A percentile compares a stretch with the other conserved stretches of the same genome.
Conservation (phyloP, 2,329 filamentous ascomycete genomes). For the Epichloe sp. region DNA sequence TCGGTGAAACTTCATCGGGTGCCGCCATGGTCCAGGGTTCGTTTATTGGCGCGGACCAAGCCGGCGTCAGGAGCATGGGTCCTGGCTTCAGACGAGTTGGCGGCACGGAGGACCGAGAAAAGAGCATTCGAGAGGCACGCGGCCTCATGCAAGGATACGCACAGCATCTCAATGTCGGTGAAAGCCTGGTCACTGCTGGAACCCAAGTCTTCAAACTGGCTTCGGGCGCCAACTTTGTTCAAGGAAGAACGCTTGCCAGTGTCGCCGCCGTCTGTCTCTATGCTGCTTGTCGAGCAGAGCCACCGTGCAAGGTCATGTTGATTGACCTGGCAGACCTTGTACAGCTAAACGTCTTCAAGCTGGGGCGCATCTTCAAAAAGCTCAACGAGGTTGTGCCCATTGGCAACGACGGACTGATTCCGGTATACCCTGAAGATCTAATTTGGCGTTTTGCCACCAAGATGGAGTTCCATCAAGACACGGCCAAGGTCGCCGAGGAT, state of each 20-base stretch:
- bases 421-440: conserved; percentile 76
- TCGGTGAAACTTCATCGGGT: conserved; percentile 75
- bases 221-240: conserved; percentile 62
- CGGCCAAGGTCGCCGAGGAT: conserved; percentile 74
- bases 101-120: conserved; percentile 44
- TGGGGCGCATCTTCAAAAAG: conserved; percentile 81
- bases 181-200: conserved; percentile 50
- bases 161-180: conserved; percentile 44
- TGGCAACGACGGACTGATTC: conserved; percentile 49
- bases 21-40: conserved; percentile 85
- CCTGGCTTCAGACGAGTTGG: conserved; percentile 48
- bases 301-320: conserved; percentile 75
- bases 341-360: conserved; percentile 78
- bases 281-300: conserved; percentile 67
- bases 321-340: conserved; percentile 86
- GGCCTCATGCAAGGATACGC: conserved; percentile 50
- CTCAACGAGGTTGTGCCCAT: conserved; percentile 60
- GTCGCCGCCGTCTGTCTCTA: conserved; percentile 90
- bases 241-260: conserved; percentile 72
- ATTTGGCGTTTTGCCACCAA: conserved; percentile 85
- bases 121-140: conserved; percentile 44
- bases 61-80: conserved; percentile 56
- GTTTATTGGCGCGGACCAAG: conserved; percentile 75
- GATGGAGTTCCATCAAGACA: conserved; percentile 76
- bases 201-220: conserved; percentile 66